phyloP scores from a whole-genome alignment of 495 filamentous ascomycete genomes.

The Neohortaea acidophila region DNA sequence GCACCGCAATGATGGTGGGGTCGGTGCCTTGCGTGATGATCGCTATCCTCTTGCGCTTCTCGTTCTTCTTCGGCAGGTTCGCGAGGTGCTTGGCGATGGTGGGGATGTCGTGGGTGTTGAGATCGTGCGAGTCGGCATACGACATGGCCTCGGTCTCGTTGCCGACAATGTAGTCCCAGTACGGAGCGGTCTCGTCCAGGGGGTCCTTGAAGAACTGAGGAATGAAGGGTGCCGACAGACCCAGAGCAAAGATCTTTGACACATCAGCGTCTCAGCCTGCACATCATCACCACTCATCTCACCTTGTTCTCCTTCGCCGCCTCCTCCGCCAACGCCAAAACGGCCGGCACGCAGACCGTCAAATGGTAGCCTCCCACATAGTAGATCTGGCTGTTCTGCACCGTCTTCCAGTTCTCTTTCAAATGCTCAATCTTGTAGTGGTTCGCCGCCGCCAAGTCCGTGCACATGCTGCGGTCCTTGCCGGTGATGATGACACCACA shows the following conservation, averaged over 20 bases:
- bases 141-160: constrained; percentile 88
- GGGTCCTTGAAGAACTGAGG: constrained; percentile 94
- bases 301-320: constrained; percentile 77
- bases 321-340: constrained; percentile 75
- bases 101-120: constrained; percentile 53
- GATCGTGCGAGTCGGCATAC: constrained; percentile 67
- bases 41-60: constrained; percentile 57
- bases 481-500: constrained; percentile 96
- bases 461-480: constrained; percentile 83
- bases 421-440: constrained; percentile 91
- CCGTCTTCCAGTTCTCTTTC: constrained; percentile 82
- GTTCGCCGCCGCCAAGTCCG: constrained; percentile 90
- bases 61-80: constrained; percentile 80
- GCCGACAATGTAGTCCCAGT: constrained; percentile 92
- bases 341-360: constrained; percentile 78
- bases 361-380: constrained; percentile 89
- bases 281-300: not conserved
- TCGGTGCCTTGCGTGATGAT: constrained; percentile 90
- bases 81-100: constrained; percentile 79
- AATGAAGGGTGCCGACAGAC: constrained; percentile 89
- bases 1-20: constrained; percentile 66
- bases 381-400: constrained; percentile 73
- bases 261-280: not conserved
- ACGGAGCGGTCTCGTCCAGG: constrained; percentile 66
- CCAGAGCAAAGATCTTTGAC: constrained; percentile 62